phyloP scores from a whole-genome alignment of 2,329 filamentous ascomycete genomes.

The Pseudofabraea citricarpa region DNA sequence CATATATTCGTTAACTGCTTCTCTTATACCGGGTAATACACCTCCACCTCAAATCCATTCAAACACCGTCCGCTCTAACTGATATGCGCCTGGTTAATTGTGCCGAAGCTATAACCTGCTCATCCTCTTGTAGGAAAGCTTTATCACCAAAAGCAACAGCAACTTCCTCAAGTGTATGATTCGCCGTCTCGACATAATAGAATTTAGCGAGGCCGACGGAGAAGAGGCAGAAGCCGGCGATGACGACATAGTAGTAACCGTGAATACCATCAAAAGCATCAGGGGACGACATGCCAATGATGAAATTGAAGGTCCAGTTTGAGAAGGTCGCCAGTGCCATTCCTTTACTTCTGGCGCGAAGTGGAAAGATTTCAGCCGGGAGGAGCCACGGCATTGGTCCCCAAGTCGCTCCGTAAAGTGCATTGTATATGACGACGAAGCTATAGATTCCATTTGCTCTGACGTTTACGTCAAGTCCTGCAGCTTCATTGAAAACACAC shows the following conservation, averaged over 20 bases:
- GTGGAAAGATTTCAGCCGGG: constrained; percentile 30
- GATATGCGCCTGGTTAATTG: neutral
- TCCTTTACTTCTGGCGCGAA: constrained; percentile 34
- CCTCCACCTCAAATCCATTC: neutral
- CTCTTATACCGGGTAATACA: neutral
- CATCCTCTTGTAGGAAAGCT: constrained; percentile 25
- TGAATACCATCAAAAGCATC: constrained; percentile 36
- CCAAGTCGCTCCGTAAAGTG: constrained; percentile 33
- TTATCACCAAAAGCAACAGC: constrained; percentile 36
- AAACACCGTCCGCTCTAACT: neutral
- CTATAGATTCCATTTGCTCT: constrained; percentile 33
- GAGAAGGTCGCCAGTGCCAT: constrained; percentile 34
- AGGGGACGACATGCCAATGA: constrained; percentile 36
- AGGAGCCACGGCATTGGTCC: constrained; percentile 36
- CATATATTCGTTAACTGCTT: too few relatives aligned
- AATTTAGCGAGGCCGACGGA: constrained; percentile 31
- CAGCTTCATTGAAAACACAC: constrained; percentile 32
- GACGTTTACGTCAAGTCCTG: constrained; percentile 20
- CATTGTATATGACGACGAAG: constrained; percentile 35
- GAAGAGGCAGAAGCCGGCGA: constrained; percentile 36
- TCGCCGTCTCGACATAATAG: constrained; percentile 37
- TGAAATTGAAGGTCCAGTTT: constrained; percentile 27
- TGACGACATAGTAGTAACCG: constrained; percentile 38
- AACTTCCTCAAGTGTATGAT: constrained; percentile 33
- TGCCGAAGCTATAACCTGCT: constrained; percentile 1